Percentiles rank a stretch among this genome's conserved stretches.
phyloP scores from a whole-genome alignment of 306 rosid species.

The Dryas drummondii region DNA sequence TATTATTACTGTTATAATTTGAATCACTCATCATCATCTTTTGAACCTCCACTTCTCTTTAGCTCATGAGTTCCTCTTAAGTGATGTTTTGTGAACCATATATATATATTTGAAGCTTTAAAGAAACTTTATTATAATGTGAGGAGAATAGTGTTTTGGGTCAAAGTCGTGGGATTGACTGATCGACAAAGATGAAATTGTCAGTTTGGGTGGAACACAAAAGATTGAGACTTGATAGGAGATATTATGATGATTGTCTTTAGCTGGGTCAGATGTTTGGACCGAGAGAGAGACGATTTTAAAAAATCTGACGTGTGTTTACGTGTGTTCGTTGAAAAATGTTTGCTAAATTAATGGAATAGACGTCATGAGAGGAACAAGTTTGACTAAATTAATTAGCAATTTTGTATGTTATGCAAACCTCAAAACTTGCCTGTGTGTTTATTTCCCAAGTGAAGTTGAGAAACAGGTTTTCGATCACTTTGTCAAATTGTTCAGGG shows the following conservation, averaged over 20 bases:
- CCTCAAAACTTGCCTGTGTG: neutral
- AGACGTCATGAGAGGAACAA: neutral
- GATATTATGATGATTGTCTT: neutral
- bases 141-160: slow-evolving; percentile 1
- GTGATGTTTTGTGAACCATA: slow-evolving; percentile 1
- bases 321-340: neutral
- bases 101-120: neutral
- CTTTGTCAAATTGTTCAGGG: neutral
- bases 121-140: neutral
- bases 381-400: neutral
- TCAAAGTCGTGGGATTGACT: slow-evolving; percentile 4
- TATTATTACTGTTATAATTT: neutral
- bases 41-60: slow-evolving; percentile 13
- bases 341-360: slow-evolving; percentile 5
- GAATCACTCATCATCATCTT: slow-evolving; percentile 17
- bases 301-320: neutral
- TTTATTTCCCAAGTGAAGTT: neutral
- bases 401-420: neutral
- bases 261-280: neutral
- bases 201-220: neutral
- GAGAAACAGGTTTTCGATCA: neutral
- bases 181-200: neutral
- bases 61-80: neutral
- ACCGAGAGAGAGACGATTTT: neutral
- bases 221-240: neutral